Conservation (phyloP, 768 basidiomycete species). For the Scleroderma bovista region DNA sequence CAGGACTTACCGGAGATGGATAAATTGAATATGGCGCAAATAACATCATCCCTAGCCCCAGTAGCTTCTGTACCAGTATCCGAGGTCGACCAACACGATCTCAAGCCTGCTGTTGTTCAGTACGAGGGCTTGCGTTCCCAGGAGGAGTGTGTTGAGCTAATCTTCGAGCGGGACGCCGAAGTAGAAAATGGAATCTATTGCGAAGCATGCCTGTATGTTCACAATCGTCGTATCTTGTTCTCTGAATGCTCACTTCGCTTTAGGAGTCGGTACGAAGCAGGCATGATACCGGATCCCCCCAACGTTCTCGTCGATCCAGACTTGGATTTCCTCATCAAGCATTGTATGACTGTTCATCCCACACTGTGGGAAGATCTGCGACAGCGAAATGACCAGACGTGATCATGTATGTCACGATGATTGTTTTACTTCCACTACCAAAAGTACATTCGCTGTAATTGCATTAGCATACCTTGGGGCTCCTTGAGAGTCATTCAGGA, state of each 20-base stretch:
- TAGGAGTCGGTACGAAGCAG: constrained; percentile 23
- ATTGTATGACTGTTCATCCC: constrained; percentile 45
- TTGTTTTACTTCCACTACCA: not conserved
- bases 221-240: not conserved
- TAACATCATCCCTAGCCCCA: not conserved
- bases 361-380: constrained; percentile 43
- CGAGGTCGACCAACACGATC: not conserved
- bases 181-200: constrained; percentile 33
- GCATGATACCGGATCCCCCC: constrained; percentile 24
- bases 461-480: too few relatives aligned
- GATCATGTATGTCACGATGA: constrained; percentile 5
- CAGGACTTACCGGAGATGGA: not conserved
- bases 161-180: constrained; percentile 30
- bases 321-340: constrained; percentile 41
- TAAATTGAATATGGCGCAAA: not conserved
- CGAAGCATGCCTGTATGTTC: constrained; percentile 48
- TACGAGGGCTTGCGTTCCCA: constrained; percentile 33
- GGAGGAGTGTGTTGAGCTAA: constrained; percentile 35
- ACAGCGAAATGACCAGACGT: constrained; percentile 6
- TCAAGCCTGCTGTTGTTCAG: not conserved
- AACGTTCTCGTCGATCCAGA: constrained; percentile 23
- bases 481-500: too few relatives aligned
- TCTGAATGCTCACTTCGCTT: not conserved
- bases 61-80: not conserved
- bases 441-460: too few relatives aligned